A percentile compares a stretch with the other conserved stretches of the same genome.
phyloP scores from a whole-genome alignment of 139 green algal species.

The Trebouxia sp. region DNA sequence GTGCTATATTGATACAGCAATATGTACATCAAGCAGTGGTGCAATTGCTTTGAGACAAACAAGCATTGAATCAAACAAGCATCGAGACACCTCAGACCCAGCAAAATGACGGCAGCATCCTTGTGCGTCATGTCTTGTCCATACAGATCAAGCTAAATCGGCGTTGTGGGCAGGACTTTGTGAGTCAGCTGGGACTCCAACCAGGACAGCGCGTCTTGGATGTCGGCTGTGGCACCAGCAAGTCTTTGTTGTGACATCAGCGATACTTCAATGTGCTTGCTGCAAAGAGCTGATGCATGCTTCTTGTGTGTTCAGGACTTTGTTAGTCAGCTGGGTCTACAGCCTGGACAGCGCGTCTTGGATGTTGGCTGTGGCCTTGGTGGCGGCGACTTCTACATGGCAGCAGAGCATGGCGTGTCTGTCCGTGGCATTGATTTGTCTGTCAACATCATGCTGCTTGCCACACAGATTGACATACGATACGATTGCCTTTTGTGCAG shows the following conservation, averaged over 20 bases:
- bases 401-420: slow-evolving; percentile 57
- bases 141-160: no score
- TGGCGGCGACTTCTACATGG: slow-evolving; percentile 70
- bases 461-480: no score
- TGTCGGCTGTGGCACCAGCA: slow-evolving; percentile 80
- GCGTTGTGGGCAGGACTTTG: slow-evolving; percentile 62
- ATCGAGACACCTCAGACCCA: no score
- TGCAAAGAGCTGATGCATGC: neutral
- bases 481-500: no score
- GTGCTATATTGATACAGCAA: no score
- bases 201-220: slow-evolving; percentile 73
- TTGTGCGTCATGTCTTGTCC: no score
- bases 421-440: slow-evolving; percentile 86
- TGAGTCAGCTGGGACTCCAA: slow-evolving; percentile 59
- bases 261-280: no score
- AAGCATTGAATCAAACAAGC: no score
- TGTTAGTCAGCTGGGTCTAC: slow-evolving; percentile 54
- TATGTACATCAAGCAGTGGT: no score
- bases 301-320: slow-evolving; percentile 51
- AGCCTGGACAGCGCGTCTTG: slow-evolving; percentile 69
- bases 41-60: no score
- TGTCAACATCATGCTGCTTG: slow-evolving; percentile 79
- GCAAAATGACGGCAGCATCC: no score
- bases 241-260: no score
- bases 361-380: slow-evolving; percentile 83